Percentiles rank a stretch among this genome's conserved stretches.
Conservation (phyloP, 257 asterid species). For the Fraxinus excelsior region DNA sequence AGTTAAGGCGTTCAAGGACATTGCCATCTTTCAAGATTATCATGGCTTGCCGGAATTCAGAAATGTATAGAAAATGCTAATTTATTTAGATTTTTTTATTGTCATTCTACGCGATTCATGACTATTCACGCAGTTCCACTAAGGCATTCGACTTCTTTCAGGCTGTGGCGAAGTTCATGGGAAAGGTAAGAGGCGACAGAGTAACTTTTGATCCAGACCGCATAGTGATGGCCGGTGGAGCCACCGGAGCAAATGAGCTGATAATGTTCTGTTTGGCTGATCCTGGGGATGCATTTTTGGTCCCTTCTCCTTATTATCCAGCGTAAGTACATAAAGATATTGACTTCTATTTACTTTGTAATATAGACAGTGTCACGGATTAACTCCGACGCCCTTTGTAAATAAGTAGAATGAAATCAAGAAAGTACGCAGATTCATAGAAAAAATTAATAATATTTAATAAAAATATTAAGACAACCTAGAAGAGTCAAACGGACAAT, state of each 20-base stretch:
- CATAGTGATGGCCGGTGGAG: conserved; percentile 84
- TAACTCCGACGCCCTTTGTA: no score
- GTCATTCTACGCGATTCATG: neutral
- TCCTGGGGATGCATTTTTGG: conserved; percentile 70
- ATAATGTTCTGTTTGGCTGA: conserved; percentile 72
- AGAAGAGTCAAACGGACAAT: no score
- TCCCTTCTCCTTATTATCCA: conserved; percentile 87
- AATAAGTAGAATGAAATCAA: no score
- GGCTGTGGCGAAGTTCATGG: conserved; percentile 83
- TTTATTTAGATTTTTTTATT: neutral
- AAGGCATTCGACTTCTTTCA: conserved; percentile 20
- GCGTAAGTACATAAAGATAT: conserved; percentile 46
- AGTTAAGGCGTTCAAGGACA: conserved; percentile 45
- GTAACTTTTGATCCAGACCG: conserved; percentile 68
- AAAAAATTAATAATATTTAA: no score
- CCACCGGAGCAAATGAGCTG: conserved; percentile 79
- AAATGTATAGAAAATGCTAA: conserved; percentile 30
- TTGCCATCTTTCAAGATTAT: conserved; percentile 77
- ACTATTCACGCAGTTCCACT: no score
- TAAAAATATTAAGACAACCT: no score
- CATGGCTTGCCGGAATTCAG: conserved; percentile 77
- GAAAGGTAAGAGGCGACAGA: conserved; percentile 55
- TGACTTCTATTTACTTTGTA: no score
- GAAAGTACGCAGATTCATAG: no score
- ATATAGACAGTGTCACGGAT: no score